Conservation (phyloP, 1,284 basidiomycete species). For the Earliella scabrosa region DNA sequence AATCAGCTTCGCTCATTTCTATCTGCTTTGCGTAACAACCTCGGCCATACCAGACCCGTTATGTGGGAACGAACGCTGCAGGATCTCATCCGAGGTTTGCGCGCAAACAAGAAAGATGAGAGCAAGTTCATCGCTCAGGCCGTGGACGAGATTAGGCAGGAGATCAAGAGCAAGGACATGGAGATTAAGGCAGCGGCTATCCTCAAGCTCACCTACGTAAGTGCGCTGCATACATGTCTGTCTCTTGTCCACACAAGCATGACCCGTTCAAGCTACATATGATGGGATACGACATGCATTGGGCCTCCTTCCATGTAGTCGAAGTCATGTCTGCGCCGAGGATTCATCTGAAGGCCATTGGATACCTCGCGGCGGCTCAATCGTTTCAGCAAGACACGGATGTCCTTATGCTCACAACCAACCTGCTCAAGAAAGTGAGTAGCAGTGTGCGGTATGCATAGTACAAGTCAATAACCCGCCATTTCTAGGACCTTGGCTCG, state of each 20-base stretch:
- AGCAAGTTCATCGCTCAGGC: constrained; percentile 81
- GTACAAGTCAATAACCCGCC: not conserved
- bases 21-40: not conserved
- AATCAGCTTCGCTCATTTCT: not conserved
- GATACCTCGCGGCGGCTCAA: constrained; percentile 93
- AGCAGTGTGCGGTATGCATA: not conserved
- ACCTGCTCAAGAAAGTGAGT: constrained; percentile 94
- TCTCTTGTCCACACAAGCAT: not conserved
- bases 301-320: constrained; percentile 93
- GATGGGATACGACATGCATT: constrained; percentile 90
- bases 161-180: constrained; percentile 95
- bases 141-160: constrained; percentile 87
- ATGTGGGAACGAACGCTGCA: constrained; percentile 96
- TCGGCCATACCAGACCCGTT: not conserved
- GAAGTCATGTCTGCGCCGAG: constrained; percentile 97
- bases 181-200: constrained; percentile 95
- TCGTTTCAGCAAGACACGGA: constrained; percentile 95
- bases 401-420: constrained; percentile 97
- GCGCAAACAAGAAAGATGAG: constrained; percentile 86
- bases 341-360: constrained; percentile 93
- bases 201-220: constrained; percentile 95
- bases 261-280: constrained; percentile 75
- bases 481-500: constrained; percentile 82
- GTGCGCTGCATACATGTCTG: constrained; percentile 36
- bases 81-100: constrained; percentile 89